Base-by-base conservation (phyloP, 169 alveolate species). In the Besnoitia besnoiti region DNA sequence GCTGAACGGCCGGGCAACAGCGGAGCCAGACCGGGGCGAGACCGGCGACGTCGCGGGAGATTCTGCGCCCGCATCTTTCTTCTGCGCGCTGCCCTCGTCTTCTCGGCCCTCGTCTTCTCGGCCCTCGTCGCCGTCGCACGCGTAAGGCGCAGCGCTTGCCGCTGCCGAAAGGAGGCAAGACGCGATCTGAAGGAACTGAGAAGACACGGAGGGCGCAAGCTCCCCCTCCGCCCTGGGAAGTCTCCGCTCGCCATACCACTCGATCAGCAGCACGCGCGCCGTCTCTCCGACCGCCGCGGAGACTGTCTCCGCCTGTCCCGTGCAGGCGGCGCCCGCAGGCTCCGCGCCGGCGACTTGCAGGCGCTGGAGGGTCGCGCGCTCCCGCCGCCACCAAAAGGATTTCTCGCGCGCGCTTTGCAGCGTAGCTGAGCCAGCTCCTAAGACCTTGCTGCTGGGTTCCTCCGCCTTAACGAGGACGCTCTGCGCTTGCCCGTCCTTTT, bases 401-500 rank as follows among this genome's bases (percentile, higher is more conserved):
- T 16, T 5, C 24, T 16, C 30, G 24, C 67, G 12, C 27, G 33
- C 67, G 3, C 12, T 55, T 21, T 55, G 12, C 27, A 21, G 33
- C 7, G 30, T 8, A n/a, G 67, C 1, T 19, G 67, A 55, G 3
- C 30, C 67, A 5, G 12, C 24, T n/a, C 33, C 67, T 55, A 21
- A 0, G 82, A 1, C 82, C 82, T 19, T n/a, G 82, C n/a, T 35
- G 39, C 27, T n/a, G 8, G 39, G 3, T n/a, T 73, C 82, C 82
- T 73, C 82, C 82, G n/a, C 82, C 82, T 73, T 73, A 73, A 73
- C 82, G 44, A 73, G 44, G 82, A 73, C 82, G 27, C 39, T n/a
- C 16, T 16, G 10, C 47, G 46, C 27, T 3, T 35, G 82, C n/a
- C 82, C 82, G 2, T 73, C 30, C 33, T n/a, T n/a, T 55, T 55